These are phyloP conservation scores for Linaria vulgaris DNA, from an alignment of 257 asterid species.

Conservation along the genomic window DNA sequence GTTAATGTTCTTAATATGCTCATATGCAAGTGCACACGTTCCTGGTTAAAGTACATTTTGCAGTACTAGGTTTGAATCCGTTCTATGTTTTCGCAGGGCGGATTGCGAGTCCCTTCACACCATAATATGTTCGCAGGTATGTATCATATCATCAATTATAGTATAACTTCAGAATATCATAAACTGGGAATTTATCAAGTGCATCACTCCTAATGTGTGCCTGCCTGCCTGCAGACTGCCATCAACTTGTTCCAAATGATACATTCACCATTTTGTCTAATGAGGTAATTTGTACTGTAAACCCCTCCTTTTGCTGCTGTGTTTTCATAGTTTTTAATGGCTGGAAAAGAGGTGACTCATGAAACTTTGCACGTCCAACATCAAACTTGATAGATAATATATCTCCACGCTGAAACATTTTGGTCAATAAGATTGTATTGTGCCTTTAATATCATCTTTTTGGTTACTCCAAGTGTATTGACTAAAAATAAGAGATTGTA, in stretches of 20 bases:
- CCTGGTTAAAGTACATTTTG: no score
- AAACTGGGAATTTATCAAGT: not conserved
- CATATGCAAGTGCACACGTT: no score
- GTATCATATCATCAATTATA: no score
- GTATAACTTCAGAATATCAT: no score
- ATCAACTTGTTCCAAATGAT: slow-evolving; percentile 30
- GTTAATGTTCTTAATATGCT: not conserved
- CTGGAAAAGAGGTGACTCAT: no score
- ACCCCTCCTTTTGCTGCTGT: not conserved
- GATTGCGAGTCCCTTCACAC: slow-evolving; percentile 51
- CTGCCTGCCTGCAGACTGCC: slow-evolving; percentile 49
- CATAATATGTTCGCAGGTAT: slow-evolving; percentile 64
- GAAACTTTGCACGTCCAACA: no score
- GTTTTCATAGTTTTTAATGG: no score
- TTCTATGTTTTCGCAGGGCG: slow-evolving; percentile 43
- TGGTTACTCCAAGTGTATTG: slow-evolving; percentile 8
- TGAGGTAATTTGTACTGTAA: slow-evolving; percentile 40
- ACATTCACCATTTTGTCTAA: slow-evolving; percentile 30
- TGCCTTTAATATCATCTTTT: slow-evolving; percentile 7
- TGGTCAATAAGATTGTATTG: slow-evolving; percentile 13
- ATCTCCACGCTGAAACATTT: not conserved
- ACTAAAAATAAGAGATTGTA: slow-evolving; percentile 7
- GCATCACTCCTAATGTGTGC: slow-evolving; percentile 23
- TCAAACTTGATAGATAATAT: no score
- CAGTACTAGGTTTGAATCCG: no score